Evolutionary conservation across 148 eudicot species (phyloP).

Genomic region (Suaeda aralocaspica): DNA sequence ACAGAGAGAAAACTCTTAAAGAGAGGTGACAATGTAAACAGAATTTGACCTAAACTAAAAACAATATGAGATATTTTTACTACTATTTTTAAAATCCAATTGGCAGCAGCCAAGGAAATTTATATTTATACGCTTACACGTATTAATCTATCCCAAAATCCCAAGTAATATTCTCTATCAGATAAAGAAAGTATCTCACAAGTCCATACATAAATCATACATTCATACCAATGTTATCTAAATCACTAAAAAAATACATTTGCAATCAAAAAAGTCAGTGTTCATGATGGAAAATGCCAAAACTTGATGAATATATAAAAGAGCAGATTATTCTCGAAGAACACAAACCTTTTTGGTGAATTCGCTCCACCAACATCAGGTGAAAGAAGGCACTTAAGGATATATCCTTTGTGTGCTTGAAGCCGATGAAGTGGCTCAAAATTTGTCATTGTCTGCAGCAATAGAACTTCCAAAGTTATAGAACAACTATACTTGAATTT

Average conservation of each 20-base stretch:
- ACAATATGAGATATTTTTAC: neutral
- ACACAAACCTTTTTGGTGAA: constrained; percentile 64
- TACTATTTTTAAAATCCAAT: neutral
- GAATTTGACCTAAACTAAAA: neutral
- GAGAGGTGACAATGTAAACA: neutral
- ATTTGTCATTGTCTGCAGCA: constrained; percentile 84
- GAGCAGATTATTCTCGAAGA: constrained; percentile 7
- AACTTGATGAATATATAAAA: neutral
- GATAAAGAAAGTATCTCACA: neutral
- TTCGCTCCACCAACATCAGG: constrained; percentile 82
- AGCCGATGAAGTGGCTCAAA: constrained; percentile 97
- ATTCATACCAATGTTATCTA: neutral
- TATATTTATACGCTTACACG: neutral
- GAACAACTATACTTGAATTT: neutral
- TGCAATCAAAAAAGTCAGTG: neutral
- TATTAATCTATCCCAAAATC: neutral
- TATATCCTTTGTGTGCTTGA: constrained; percentile 92
- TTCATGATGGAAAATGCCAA: neutral
- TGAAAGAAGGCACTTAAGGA: constrained; percentile 92
- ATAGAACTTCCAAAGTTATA: constrained; percentile 16
- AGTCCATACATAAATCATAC: neutral
- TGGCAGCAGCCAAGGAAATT: neutral
- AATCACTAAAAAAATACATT: neutral
- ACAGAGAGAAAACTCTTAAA: neutral
- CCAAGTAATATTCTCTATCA: neutral